Evolutionary conservation across 129 eudicot species (phyloP).

Genomic region (Artemisia tridentata): DNA sequence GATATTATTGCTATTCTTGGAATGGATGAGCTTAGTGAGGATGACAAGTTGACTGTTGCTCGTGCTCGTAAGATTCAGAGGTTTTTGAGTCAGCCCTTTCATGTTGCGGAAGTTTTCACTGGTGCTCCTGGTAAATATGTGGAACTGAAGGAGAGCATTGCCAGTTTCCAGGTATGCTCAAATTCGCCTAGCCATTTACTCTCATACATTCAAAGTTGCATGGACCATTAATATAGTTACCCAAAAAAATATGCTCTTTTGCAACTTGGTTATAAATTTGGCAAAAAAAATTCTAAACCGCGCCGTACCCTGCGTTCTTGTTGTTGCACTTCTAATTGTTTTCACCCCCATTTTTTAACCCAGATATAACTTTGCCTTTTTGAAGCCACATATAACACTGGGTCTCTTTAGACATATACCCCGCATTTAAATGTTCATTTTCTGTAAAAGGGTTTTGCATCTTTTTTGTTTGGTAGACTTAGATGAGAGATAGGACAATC

Average conservation of each 20-base stretch:
- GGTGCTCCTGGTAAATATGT: conserved; percentile 95
- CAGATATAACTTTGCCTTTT: no score
- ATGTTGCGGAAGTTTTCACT: conserved; percentile 95
- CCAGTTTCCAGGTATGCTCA: conserved; percentile 32
- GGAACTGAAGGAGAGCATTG: conserved; percentile 82
- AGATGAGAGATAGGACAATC: no score
- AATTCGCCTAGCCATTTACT: neutral
- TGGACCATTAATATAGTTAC: neutral
- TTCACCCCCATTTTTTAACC: no score
- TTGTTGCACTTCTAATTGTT: no score
- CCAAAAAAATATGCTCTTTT: neutral
- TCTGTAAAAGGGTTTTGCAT: no score
- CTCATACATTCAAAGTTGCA: neutral
- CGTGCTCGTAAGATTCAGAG: conserved; percentile 95
- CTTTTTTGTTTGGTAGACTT: no score
- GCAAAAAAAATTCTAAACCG: neutral
- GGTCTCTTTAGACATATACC: no score
- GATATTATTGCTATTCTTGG: conserved; percentile 98
- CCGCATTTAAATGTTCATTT: no score
- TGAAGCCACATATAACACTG: no score
- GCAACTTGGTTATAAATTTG: neutral
- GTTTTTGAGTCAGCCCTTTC: conserved; percentile 88
- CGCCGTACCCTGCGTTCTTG: no score
- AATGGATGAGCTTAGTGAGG: conserved; percentile 18
- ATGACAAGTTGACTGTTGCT: conserved; percentile 48